These are phyloP conservation scores for Picochlorum sp. DNA, from an alignment of 139 green algal species.

Conservation along the genomic window DNA sequence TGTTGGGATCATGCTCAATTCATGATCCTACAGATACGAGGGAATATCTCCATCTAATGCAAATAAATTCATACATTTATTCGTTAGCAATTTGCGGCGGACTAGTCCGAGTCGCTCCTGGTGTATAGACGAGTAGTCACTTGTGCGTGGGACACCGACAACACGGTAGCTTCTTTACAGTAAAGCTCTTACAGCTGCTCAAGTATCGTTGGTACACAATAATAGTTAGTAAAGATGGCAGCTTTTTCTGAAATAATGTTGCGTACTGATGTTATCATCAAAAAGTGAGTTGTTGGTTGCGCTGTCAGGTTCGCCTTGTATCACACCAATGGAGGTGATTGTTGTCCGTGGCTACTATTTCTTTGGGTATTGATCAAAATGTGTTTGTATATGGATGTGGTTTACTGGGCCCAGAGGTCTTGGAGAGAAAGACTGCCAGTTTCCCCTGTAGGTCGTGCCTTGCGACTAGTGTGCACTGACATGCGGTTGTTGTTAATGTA, in stretches of 20 bases:
- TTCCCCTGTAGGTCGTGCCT: no score
- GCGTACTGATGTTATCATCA: slow-evolving; percentile 14
- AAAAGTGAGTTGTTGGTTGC: slow-evolving; percentile 17
- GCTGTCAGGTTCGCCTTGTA: not conserved
- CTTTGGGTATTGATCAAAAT: no score
- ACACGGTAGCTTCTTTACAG: not conserved
- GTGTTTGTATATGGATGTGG: no score
- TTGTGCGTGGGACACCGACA: not conserved
- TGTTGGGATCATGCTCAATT: not conserved
- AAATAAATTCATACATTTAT: no score
- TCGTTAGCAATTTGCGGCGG: not conserved
- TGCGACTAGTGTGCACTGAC: no score
- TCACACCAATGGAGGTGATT: no score
- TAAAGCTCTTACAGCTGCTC: not conserved
- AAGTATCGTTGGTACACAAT: not conserved
- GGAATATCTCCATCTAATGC: not conserved
- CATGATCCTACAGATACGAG: not conserved
- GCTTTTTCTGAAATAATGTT: slow-evolving; percentile 12
- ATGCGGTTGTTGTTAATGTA: slow-evolving; percentile 17
- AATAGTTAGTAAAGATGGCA: slow-evolving; percentile 6
- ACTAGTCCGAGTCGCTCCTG: not conserved
- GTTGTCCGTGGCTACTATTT: no score
- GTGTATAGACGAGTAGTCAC: not conserved
- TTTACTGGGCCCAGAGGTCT: no score
- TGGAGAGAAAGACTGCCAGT: no score